Percentiles rank a stretch among this genome's conserved stretches.
These are phyloP conservation scores for Hypoxylon fragiforme DNA, from an alignment of 495 filamentous ascomycete species.

Conservation along the genomic window DNA sequence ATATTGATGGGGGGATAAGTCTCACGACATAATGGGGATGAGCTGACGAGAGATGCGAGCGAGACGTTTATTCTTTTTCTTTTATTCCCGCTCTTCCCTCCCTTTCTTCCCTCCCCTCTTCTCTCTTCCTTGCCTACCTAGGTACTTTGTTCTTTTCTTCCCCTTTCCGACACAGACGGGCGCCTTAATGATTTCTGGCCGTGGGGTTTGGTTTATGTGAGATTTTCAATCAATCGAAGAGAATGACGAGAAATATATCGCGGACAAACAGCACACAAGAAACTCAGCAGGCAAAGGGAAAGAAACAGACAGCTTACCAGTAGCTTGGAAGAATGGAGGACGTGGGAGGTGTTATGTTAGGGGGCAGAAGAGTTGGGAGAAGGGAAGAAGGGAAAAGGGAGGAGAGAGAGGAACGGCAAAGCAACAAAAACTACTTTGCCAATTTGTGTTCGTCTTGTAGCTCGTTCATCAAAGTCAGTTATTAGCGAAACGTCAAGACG, in stretches of 20 bases:
- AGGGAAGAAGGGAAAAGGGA: too few species aligned
- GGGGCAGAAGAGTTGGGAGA: too few species aligned
- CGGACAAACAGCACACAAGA: slow-evolving; percentile 28
- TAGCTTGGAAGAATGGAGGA: too few species aligned
- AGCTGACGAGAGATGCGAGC: slow-evolving; percentile 27
- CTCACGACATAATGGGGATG: slow-evolving; percentile 34
- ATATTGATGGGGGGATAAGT: slow-evolving; percentile 33
- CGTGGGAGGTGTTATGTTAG: too few species aligned
- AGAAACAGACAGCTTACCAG: slow-evolving; percentile 29
- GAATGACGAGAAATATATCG: slow-evolving; percentile 35
- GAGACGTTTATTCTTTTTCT: slow-evolving; percentile 9
- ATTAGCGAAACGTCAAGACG: slow-evolving; percentile 35
- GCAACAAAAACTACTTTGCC: slow-evolving; percentile 9
- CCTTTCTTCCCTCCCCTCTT: background rate
- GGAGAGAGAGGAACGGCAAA: slow-evolving; percentile 21
- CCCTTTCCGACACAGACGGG: slow-evolving; percentile 10
- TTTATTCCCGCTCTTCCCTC: too few species aligned
- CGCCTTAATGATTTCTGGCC: slow-evolving; percentile 14
- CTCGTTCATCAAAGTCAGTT: slow-evolving; percentile 28
- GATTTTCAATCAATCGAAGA: slow-evolving; percentile 32
- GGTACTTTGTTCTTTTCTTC: too few species aligned
- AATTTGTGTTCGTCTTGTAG: slow-evolving; percentile 31
- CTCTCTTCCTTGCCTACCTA: slow-evolving; percentile 4
- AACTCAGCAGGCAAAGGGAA: too few species aligned
- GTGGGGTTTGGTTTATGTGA: slow-evolving; percentile 13